These are phyloP conservation scores for Digitaria exilis DNA, from an alignment of 202 grass and related monocot genomes.

Conservation along the genomic window DNA sequence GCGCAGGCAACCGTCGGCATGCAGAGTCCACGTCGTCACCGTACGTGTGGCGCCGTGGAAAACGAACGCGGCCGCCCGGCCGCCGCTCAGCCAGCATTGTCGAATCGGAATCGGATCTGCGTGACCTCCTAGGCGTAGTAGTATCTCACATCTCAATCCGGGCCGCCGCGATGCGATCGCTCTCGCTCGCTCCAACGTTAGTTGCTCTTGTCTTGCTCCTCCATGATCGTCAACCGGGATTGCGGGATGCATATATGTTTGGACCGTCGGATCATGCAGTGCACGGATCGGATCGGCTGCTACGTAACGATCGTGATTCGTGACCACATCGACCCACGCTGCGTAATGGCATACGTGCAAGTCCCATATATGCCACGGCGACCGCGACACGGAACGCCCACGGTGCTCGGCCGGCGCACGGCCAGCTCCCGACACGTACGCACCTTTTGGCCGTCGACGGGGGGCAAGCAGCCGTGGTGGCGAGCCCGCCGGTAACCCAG, in stretches of 20 bases:
- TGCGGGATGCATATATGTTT: too few relatives aligned
- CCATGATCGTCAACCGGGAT: neutral
- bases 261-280: neutral
- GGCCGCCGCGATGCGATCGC: too few relatives aligned
- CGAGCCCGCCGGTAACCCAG: neutral
- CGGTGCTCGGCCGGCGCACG: neutral
- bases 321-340: too few relatives aligned
- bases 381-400: slow-evolving; percentile 2
- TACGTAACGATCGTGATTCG: neutral
- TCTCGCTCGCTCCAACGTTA: too few relatives aligned
- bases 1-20: slow-evolving; percentile 13
- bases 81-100: too few relatives aligned
- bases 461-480: slow-evolving; percentile 7
- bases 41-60: neutral
- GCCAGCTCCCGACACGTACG: slow-evolving; percentile 12
- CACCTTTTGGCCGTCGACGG: neutral
- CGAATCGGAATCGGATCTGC: too few relatives aligned
- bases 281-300: neutral
- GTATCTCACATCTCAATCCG: too few relatives aligned
- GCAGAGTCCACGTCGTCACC: slow-evolving; percentile 1
- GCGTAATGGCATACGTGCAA: neutral
- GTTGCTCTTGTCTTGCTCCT: too few relatives aligned
- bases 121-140: too few relatives aligned
- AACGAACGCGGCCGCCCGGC: neutral
- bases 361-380: neutral